Evolutionary conservation across 139 green algal species (phyloP).

Genomic region (Closterium sp.): DNA sequence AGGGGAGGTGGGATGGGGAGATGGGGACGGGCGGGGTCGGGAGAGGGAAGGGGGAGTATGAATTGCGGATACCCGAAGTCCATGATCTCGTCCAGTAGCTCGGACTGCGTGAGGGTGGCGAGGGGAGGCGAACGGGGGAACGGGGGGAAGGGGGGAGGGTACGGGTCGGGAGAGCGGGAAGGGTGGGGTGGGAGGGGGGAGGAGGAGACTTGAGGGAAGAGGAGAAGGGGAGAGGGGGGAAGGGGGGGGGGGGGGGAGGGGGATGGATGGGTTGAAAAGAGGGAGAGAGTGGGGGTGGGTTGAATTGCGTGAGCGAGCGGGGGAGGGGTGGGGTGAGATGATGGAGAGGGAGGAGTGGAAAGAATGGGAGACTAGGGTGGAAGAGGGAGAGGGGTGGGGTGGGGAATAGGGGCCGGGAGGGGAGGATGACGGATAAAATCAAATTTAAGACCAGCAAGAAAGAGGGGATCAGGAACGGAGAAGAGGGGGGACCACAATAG

Average conservation of each 20-base stretch:
- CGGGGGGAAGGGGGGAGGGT: too few species aligned
- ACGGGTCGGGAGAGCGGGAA: background rate
- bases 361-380: background rate
- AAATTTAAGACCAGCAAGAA: constrained; percentile 72
- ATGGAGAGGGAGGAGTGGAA: background rate
- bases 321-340: too few species aligned
- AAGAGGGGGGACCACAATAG: too few species aligned
- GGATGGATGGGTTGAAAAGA: too few species aligned
- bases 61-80: constrained; percentile 95
- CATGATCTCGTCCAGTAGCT: constrained; percentile 78
- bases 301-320: too few species aligned
- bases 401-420: background rate
- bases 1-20: too few species aligned
- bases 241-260: too few species aligned
- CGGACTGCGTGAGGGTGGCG: constrained; percentile 60
- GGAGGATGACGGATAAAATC: too few species aligned
- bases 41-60: constrained; percentile 64
- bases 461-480: background rate
- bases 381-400: background rate
- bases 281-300: too few species aligned
- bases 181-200: background rate
- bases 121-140: background rate
- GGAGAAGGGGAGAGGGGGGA: too few species aligned
- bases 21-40: constrained; percentile 93
- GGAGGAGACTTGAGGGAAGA: too few species aligned